Percentiles rank a stretch among this genome's conserved stretches.
These are phyloP conservation scores for Babesia bovis DNA, from an alignment of 169 alveolate species.

Conservation along the genomic window DNA sequence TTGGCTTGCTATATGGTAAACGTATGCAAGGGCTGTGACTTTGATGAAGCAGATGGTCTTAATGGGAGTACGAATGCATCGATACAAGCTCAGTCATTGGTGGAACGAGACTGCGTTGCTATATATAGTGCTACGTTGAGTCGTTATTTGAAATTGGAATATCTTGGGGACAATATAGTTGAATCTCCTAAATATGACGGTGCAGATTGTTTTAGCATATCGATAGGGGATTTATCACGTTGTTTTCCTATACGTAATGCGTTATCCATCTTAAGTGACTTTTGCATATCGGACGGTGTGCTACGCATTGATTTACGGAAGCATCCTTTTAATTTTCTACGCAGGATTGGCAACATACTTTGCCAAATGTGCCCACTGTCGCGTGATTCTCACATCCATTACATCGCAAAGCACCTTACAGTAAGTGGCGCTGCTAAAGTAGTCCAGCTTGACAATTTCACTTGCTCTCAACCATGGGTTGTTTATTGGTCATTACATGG, in stretches of 20 bases:
- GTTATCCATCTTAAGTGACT: constrained; percentile 19
- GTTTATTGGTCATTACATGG: constrained; percentile 61
- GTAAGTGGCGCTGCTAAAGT: constrained; percentile 19
- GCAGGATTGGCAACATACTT: constrained; percentile 14
- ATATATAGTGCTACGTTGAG: constrained; percentile 20
- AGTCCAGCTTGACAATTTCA: constrained; percentile 32
- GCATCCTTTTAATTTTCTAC: constrained; percentile 6
- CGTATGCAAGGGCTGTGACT: constrained; percentile 50
- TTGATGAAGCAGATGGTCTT: background rate
- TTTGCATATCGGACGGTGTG: constrained; percentile 16
- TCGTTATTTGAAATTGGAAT: background rate
- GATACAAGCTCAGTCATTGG: constrained; percentile 47
- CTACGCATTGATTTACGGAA: background rate
- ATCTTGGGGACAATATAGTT: background rate
- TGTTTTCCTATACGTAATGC: background rate
- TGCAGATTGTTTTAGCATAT: background rate
- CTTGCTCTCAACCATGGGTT: constrained; percentile 64
- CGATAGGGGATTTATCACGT: background rate
- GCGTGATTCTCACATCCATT: constrained; percentile 39
- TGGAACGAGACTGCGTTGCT: constrained; percentile 48
- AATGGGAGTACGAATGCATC: constrained; percentile 42
- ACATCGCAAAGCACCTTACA: constrained; percentile 36
- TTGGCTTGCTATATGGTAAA: constrained; percentile 38
- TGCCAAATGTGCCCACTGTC: constrained; percentile 25
- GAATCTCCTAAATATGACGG: constrained; percentile 4